A percentile compares a stretch with the other conserved stretches of the same genome.
phyloP scores from a whole-genome alignment of 1,139 yeast genomes.

The Taiozyma sp. region DNA sequence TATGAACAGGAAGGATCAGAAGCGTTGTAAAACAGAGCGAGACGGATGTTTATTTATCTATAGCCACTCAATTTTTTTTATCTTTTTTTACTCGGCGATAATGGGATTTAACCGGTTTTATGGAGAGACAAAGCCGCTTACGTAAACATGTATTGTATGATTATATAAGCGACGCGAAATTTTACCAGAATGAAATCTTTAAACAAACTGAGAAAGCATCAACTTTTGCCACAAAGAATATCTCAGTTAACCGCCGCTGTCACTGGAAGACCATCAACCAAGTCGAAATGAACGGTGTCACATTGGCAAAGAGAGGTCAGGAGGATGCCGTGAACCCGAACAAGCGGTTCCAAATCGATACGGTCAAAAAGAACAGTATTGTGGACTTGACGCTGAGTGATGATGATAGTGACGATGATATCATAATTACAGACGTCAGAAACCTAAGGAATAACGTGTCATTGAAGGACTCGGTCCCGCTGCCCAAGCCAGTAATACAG shows the following conservation, averaged over 20 bases:
- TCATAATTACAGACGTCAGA: slow-evolving; percentile 9
- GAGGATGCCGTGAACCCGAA: neutral
- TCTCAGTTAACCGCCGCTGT: too few relatives aligned
- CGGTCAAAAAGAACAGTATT: neutral
- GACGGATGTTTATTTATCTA: neutral
- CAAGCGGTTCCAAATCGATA: slow-evolving; percentile 2
- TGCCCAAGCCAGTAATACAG: neutral
- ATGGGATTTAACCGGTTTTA: neutral
- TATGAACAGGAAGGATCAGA: too few relatives aligned
- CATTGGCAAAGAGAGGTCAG: neutral
- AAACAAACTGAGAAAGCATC: neutral
- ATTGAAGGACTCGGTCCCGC: neutral
- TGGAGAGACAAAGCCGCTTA: neutral
- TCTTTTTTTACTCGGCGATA: neutral
- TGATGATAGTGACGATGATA: slow-evolving; percentile 11
- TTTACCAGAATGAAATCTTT: too few relatives aligned
- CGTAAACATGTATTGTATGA: neutral
- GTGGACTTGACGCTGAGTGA: slow-evolving; percentile 7
- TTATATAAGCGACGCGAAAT: neutral
- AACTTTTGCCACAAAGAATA: neutral
- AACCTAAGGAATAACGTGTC: neutral
- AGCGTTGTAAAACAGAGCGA: too few relatives aligned
- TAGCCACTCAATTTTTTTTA: neutral
- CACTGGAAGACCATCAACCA: too few relatives aligned
- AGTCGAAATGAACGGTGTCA: neutral